Evolutionary conservation across 2,329 filamentous ascomycete genomes (phyloP), one percentile per base, ranked within the genome.

Genomic region (Scedosporium minutisporum): DNA sequence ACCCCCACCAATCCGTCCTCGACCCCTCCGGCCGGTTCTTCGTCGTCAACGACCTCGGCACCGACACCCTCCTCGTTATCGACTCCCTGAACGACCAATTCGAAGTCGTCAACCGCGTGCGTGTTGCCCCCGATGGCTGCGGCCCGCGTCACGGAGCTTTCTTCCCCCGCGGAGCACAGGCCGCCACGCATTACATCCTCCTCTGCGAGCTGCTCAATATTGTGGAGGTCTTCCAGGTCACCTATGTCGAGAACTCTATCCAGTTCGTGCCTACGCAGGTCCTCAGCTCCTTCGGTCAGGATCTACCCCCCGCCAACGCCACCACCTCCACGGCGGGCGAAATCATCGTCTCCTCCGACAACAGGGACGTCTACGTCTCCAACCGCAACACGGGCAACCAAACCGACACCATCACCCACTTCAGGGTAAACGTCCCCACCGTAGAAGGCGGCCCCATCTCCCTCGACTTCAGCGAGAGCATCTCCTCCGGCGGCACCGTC

Each of bases 61-160:
- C 75, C 57, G 79, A 83, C 70, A 69, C 70, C n/a, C 66, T 82
- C 41, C 66, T 79, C 51, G 65, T 82, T 63, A 69, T 82, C 58
- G 77, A 82, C 73, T 71, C 74, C 64, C 66, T 74, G 66, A 69
- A 74, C 64, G 75, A 79, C 62, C 68, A 70, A 21, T 80, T 72
- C 67, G 69, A 71, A 18, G 67, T 81, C 57, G 70, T 69, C 41
- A 73, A 70, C 68, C 69, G 66, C 55, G 68, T 75, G 44, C 57
- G 66, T 6, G 70, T 78, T 63, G 64, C 66, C 23, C 70, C 72
- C n/a, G 66, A 72, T 10, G 77, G 76, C 62, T 75, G 74, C 48
- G 79, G 80, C 1, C 80, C 80, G 2, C 78, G 80, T n/a, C 80
- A 82, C 67, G 79, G 77, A 58, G 74, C 74, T 66, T 82, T 81